phyloP scores from a whole-genome alignment of 805 yeast genomes.

The Candida tallmaniae region DNA sequence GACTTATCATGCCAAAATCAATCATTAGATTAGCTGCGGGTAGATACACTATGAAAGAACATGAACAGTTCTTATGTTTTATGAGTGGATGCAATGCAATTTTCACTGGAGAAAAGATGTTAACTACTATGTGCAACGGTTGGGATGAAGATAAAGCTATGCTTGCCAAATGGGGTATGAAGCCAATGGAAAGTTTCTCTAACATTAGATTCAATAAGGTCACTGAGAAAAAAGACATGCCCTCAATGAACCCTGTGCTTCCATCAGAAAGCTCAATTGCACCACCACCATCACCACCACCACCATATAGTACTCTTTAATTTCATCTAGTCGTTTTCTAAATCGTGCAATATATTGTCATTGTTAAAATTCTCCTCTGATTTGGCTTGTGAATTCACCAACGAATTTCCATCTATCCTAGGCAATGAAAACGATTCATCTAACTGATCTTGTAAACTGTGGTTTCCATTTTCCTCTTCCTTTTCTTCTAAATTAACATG shows the following conservation, averaged over 20 bases:
- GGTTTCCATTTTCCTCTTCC: background rate
- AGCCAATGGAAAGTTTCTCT: constrained; percentile 44
- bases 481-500: background rate
- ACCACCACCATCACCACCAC: too few relatives aligned
- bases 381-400: constrained; percentile 7
- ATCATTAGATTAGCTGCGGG: constrained; percentile 79
- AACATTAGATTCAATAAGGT: too few relatives aligned
- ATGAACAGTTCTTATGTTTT: constrained; percentile 70
- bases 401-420: constrained; percentile 20
- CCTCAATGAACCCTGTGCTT: too few relatives aligned
- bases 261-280: too few relatives aligned
- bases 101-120: constrained; percentile 76
- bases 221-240: too few relatives aligned
- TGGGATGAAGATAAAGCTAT: constrained; percentile 77
- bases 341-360: constrained; percentile 7
- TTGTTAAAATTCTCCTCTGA: constrained; percentile 1
- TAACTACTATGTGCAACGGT: constrained; percentile 77
- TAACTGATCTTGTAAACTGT: constrained; percentile 19
- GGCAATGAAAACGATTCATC: constrained; percentile 55
- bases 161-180: constrained; percentile 66
- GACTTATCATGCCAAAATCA: constrained; percentile 67
- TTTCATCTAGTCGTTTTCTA: constrained; percentile 2
- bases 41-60: constrained; percentile 73
- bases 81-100: constrained; percentile 78
- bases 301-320: too few relatives aligned